Evolutionary conservation across 1,284 basidiomycete genomes (phyloP), one percentile per base, ranked within the genome.

Genomic region (Phenoliferia sp.): DNA sequence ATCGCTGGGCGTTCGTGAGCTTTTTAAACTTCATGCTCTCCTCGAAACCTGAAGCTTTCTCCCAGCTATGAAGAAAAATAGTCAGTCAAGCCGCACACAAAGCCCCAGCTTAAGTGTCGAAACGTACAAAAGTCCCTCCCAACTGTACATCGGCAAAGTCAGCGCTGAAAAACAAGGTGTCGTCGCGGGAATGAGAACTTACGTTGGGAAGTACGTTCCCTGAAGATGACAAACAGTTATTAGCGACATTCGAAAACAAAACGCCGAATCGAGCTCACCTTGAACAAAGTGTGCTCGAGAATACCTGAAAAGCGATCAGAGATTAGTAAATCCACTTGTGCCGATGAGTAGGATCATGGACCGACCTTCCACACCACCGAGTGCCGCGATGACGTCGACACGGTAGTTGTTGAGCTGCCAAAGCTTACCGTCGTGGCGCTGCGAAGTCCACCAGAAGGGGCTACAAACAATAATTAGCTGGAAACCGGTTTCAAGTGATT

Each of bases 321-420:
- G n/a, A 10, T 19, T 9, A 26, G n/a, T n/a, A n/a, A n/a, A n/a
- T 19, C 10, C 29, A 12, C 15, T 15, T 28, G 22, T 9, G 52
- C 22, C 52, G 10, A 55, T 26, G 52, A 26, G 9, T 12, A 29
- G 12, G 19, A 15, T 12, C 15, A n/a, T 12, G 28, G 44, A 44
- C 73, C 97, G 97, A 72, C 94, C 93, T 81, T 99, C 95, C 22
- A 96, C 92, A 85, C 94, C 94, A 72, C 96, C 96, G 19, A 99
- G 84, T 10, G 96, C 96, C n/a, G 95, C 93, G 74, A 99, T 99
- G 54, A 98, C 93, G 79, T 99, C 96, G 59, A 99, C 94, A 73
- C 95, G 92, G 81, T 98, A 99, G 80, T 94, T 94, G 82, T 98
- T 98, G 67, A 99, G 83, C 75, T 97, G 92, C 93, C 95, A 98